Percentiles rank a stretch among this genome's conserved stretches.
phyloP scores from a whole-genome alignment of 179 eudicot species.

The Gypsophila paniculata region DNA sequence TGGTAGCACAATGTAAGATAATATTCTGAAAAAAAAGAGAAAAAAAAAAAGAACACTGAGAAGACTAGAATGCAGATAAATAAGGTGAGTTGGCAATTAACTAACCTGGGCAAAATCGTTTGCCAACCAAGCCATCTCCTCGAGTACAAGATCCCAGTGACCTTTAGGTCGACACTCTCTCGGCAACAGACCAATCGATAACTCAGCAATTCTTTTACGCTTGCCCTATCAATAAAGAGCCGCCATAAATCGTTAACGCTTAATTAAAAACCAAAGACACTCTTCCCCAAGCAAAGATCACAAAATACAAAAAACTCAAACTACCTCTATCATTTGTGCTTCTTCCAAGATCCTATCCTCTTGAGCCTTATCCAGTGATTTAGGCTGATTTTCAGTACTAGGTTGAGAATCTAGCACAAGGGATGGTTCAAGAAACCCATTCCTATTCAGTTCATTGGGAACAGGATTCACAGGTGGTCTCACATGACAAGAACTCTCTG shows the following conservation, averaged over 20 bases:
- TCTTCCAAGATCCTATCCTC: slow-evolving; percentile 86
- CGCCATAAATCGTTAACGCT: slow-evolving; percentile 19
- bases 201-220: slow-evolving; percentile 66
- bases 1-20: background rate
- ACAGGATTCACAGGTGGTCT: slow-evolving; percentile 28
- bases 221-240: slow-evolving; percentile 53
- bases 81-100: background rate
- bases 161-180: slow-evolving; percentile 42
- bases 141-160: slow-evolving; percentile 86
- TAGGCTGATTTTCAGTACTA: slow-evolving; percentile 33
- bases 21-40: background rate
- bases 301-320: background rate
- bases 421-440: slow-evolving; percentile 30
- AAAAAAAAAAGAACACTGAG: background rate
- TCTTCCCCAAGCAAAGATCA: slow-evolving; percentile 8
- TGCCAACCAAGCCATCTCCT: slow-evolving; percentile 94
- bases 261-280: slow-evolving; percentile 11
- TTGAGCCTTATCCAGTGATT: slow-evolving; percentile 46
- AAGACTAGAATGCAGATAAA: background rate
- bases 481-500: slow-evolving; percentile 30
- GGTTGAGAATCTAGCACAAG: slow-evolving; percentile 35
- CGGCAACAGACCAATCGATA: slow-evolving; percentile 45
- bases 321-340: slow-evolving; percentile 75
- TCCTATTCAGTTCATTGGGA: slow-evolving; percentile 27
- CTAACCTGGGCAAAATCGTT: slow-evolving; percentile 94